phyloP scores from a whole-genome alignment of 768 basidiomycete species.

The button mushroom (Agaricus bisporus) region DNA sequence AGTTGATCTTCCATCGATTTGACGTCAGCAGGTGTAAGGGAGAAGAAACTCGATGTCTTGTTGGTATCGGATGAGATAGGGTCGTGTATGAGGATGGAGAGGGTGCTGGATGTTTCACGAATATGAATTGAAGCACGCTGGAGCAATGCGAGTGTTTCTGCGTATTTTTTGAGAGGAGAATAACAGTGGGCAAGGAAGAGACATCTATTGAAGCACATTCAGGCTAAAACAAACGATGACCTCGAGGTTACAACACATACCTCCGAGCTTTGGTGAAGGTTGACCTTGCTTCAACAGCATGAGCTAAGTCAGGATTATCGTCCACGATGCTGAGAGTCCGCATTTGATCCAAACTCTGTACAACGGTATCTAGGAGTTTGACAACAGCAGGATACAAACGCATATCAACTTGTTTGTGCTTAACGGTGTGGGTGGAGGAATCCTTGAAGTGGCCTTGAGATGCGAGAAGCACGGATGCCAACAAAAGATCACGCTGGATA shows the following conservation, averaged over 20 bases:
- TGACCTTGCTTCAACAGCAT: conserved; percentile 71
- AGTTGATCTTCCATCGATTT: conserved; percentile 49
- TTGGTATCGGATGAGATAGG: conserved; percentile 11
- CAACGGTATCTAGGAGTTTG: conserved; percentile 79
- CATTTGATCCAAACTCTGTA: conserved; percentile 85
- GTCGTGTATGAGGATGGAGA: conserved; percentile 37
- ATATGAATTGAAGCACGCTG: conserved; percentile 69
- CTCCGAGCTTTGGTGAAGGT: conserved; percentile 71
- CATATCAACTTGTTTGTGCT: conserved; percentile 50
- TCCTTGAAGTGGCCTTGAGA: conserved; percentile 29
- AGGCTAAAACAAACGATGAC: conserved; percentile 1
- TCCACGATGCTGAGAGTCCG: conserved; percentile 79
- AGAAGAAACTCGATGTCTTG: conserved; percentile 37
- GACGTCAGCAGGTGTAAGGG: conserved; percentile 37
- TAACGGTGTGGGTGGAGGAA: conserved; percentile 14
- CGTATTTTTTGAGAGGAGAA: conserved; percentile 59
- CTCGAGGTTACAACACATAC: conserved; percentile 28
- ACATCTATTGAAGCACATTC: conserved; percentile 38
- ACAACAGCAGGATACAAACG: conserved; percentile 83
- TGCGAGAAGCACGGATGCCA: conserved; percentile 59
- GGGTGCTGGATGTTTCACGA: conserved; percentile 58
- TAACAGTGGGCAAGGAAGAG: conserved; percentile 77
- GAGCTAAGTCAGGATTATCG: conserved; percentile 76
- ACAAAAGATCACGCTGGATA: conserved; percentile 82
- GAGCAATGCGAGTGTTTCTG: conserved; percentile 63